Base-by-base conservation (phyloP, 805 yeast species). In the Kuraishia piskuri region DNA sequence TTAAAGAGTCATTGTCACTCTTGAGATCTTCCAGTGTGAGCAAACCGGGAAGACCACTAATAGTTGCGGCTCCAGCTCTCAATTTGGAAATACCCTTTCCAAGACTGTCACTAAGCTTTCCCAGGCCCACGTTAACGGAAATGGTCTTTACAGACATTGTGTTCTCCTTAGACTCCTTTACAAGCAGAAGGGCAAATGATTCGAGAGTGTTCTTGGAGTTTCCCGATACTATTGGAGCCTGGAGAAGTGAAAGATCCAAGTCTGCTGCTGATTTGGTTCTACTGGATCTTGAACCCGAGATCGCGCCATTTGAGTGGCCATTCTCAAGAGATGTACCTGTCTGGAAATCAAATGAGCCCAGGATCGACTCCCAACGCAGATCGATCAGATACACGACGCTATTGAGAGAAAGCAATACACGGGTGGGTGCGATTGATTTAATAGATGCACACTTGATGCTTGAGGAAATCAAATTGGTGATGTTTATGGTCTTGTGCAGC, bases 61-160 rank as follows among this genome's bases (percentile, higher is more conserved):
- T 12, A 4, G 10, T 40, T 14, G 46, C 14, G 8, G 22, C 24
- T 12, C 21, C 46, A 21, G 9, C 26, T 6, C 8, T 22, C 5
- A 7, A 9, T 40, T 44, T 50, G 48, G 23, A 37, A 46, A 82
- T 70, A 44, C 84, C 79, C 61, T 82, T 86, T 24, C 91, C 91
- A 25, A 88, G 64, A 12, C 88, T 80, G 59, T 87, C 90, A 55
- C 80, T 78, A 55, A 88, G 72, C 51, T 78, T 79, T 60, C 88
- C 88, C 40, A 79, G 68, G 4, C 94, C 95, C 37, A 83, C 80
- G 55, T 84, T 80, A 44, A 84, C 66, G 50, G 75, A 72, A 53
- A 77, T 65, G 53, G 77, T 66, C 56, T 76, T 73, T 53, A 80
- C 64, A 46, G 71, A 67, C 40, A 75, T 70, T 49, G 69, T 68